A percentile compares a stretch with the other conserved stretches of the same genome.
phyloP scores from a whole-genome alignment of 306 rosid genomes.

The Prunus dulcis region DNA sequence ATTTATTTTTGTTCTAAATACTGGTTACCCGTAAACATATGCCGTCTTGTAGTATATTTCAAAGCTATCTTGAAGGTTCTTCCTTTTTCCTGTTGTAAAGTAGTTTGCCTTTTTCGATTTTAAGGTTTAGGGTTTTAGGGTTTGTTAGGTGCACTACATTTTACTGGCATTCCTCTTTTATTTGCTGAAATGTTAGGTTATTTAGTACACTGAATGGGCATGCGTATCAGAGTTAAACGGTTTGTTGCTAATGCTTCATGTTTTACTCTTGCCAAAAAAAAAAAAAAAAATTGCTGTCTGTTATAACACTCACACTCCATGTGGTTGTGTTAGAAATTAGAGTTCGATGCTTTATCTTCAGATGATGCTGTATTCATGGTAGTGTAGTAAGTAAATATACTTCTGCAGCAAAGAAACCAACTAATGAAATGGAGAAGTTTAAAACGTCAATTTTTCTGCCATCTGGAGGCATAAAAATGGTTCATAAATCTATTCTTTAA shows the following conservation, averaged over 20 bases:
- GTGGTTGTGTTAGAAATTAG: neutral
- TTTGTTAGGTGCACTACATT: neutral
- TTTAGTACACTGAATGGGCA: neutral
- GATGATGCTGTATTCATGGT: neutral
- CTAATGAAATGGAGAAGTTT: neutral
- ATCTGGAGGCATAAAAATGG: neutral
- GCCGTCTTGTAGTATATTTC: neutral
- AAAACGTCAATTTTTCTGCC: too few relatives aligned
- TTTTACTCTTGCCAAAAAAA: neutral
- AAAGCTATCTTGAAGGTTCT: neutral
- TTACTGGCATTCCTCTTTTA: neutral
- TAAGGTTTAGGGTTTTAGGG: constrained; percentile 15
- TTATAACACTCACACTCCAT: neutral
- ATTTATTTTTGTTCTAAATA: neutral
- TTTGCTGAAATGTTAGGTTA: neutral
- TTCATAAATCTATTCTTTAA: neutral
- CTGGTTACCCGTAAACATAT: neutral
- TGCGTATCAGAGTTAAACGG: neutral
- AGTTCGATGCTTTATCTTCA: neutral
- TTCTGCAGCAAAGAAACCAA: neutral
- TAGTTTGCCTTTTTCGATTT: neutral
- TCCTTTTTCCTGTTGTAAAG: neutral
- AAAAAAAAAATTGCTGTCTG: neutral
- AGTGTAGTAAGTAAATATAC: neutral
- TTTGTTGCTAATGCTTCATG: neutral